Conservation (phyloP, 1,139 yeast species). For the Yamadazyma atmosphaerica region DNA sequence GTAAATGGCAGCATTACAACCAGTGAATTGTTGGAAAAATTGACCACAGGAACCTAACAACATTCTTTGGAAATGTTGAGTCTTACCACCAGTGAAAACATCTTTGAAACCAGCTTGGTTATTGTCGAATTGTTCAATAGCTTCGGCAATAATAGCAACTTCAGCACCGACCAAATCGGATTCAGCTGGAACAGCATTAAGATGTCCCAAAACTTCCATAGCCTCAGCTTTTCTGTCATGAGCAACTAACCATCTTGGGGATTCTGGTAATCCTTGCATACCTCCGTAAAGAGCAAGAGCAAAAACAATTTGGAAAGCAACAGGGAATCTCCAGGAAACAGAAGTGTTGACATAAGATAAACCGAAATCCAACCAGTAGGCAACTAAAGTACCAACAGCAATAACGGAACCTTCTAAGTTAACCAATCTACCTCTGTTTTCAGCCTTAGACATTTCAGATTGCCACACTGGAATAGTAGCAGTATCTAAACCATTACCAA, state of each 20-base stretch:
- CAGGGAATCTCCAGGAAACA: slow-evolving; percentile 35
- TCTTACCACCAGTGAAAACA: slow-evolving; percentile 55
- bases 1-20: slow-evolving; percentile 66
- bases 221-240: slow-evolving; percentile 53
- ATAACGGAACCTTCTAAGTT: slow-evolving; percentile 68
- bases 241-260: slow-evolving; percentile 43
- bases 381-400: slow-evolving; percentile 42
- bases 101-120: slow-evolving; percentile 44
- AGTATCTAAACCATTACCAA: slow-evolving; percentile 35
- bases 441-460: slow-evolving; percentile 35
- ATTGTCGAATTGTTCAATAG: slow-evolving; percentile 38
- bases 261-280: slow-evolving; percentile 22
- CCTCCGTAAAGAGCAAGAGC: slow-evolving; percentile 19
- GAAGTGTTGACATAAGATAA: slow-evolving; percentile 47
- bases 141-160: slow-evolving; percentile 37
- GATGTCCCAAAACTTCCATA: slow-evolving; percentile 34
- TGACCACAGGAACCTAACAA: slow-evolving; percentile 54
- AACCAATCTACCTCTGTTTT: slow-evolving; percentile 54
- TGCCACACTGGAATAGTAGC: slow-evolving; percentile 43
- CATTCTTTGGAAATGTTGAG: slow-evolving; percentile 54
- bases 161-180: slow-evolving; percentile 48
- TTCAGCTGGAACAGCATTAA: slow-evolving; percentile 33
- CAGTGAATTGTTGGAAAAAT: slow-evolving; percentile 53
- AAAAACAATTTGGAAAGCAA: slow-evolving; percentile 24
- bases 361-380: slow-evolving; percentile 55